Conservation (phyloP, 305 asterid species). For the Rubia balearica region DNA sequence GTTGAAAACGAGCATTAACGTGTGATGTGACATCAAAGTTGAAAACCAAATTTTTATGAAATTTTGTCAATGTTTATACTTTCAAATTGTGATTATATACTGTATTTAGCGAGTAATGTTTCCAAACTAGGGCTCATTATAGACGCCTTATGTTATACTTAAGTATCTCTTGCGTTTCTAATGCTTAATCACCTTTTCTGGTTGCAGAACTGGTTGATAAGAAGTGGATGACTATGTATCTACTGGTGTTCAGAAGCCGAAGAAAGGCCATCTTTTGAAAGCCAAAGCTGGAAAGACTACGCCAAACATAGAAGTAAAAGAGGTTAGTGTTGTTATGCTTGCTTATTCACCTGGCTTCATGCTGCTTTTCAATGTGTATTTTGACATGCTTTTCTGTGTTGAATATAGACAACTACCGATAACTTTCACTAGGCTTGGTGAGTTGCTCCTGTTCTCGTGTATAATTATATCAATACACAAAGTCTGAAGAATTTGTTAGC, state of each 20-base stretch:
- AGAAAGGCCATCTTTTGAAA: slow-evolving; percentile 50
- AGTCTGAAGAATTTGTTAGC: slow-evolving; percentile 75
- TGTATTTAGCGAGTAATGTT: background rate
- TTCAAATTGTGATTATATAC: background rate
- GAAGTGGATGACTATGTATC: slow-evolving; percentile 40
- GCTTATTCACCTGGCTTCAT: background rate
- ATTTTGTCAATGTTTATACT: slow-evolving; percentile 16
- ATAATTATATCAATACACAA: slow-evolving; percentile 91
- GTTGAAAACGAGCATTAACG: slow-evolving; percentile 50
- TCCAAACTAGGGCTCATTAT: background rate
- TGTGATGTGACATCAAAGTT: slow-evolving; percentile 55
- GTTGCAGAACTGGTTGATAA: slow-evolving; percentile 81
- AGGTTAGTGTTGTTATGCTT: slow-evolving; percentile 35
- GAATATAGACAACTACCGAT: background rate
- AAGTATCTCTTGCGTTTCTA: background rate
- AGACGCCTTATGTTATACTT: background rate
- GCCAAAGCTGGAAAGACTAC: slow-evolving; percentile 89
- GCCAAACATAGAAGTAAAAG: slow-evolving; percentile 64
- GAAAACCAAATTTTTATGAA: slow-evolving; percentile 54
- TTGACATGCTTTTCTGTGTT: background rate
- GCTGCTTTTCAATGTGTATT: background rate
- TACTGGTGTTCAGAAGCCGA: too few species aligned
- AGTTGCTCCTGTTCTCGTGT: slow-evolving; percentile 55
- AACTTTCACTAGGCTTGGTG: slow-evolving; percentile 56
- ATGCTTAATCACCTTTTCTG: slow-evolving; percentile 17